phyloP scores from a whole-genome alignment of 2,329 filamentous ascomycete genomes.

The Domatiomyces catenatus region DNA sequence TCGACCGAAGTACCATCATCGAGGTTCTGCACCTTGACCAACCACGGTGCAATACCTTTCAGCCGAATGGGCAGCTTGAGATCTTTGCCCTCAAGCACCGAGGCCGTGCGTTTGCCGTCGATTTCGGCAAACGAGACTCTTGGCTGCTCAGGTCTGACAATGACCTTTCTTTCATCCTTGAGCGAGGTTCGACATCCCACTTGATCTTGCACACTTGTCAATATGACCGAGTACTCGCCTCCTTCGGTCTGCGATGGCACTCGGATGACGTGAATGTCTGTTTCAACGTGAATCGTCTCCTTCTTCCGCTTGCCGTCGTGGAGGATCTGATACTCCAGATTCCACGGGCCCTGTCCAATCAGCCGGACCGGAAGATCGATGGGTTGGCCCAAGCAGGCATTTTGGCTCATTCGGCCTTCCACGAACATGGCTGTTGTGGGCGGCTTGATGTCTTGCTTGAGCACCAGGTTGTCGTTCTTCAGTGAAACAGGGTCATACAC shows the following conservation, averaged over 20 bases:
- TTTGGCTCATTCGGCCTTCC: conserved; percentile 40
- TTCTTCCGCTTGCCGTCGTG: conserved; percentile 74
- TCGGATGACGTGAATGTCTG: conserved; percentile 51
- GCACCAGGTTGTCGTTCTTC: conserved; percentile 32
- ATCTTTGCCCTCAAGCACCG: conserved; percentile 59
- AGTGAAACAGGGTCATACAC: conserved; percentile 59
- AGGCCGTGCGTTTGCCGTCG: conserved; percentile 60
- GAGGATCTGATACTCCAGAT: conserved; percentile 78
- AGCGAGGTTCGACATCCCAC: conserved; percentile 75
- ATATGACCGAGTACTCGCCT: conserved; percentile 74
- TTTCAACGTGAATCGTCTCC: conserved; percentile 49
- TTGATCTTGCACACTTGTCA: conserved; percentile 74
- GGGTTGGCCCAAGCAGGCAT: conserved; percentile 69
- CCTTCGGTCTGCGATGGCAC: conserved; percentile 62
- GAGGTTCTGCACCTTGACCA: conserved; percentile 51
- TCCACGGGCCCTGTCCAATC: conserved; percentile 73
- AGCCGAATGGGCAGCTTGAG: conserved; percentile 68
- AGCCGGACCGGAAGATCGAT: conserved; percentile 61
- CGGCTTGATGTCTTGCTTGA: conserved; percentile 87
- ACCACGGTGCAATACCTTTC: conserved; percentile 76
- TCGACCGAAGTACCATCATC: conserved; percentile 30
- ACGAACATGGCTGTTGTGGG: conserved; percentile 64
- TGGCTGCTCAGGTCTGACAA: conserved; percentile 75
- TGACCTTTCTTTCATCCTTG: conserved; percentile 70
- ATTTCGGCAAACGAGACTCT: conserved; percentile 72